These are phyloP conservation scores for Phlyctochytrium planicorne DNA, from an alignment of 192 early-diverging fungal species.

Conservation along the genomic window DNA sequence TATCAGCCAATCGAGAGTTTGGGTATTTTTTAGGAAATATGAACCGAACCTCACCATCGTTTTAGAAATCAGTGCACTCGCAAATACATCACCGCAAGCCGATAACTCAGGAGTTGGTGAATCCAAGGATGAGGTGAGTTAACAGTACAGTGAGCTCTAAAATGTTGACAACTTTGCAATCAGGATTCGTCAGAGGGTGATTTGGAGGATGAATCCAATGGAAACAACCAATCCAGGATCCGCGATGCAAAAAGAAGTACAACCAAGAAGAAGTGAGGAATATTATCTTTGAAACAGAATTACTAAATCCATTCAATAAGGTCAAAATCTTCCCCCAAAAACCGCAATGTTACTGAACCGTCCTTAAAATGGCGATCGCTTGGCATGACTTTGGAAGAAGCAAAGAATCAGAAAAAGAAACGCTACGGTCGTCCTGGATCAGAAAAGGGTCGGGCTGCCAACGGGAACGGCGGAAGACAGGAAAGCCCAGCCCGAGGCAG, in stretches of 20 bases:
- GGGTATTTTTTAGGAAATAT: slow-evolving; percentile 17
- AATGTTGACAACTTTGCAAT: no score
- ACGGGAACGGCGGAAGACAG: slow-evolving; percentile 2
- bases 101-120: background rate
- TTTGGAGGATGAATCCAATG: slow-evolving; percentile 1
- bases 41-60: background rate
- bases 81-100: background rate
- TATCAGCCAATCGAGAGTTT: slow-evolving; percentile 35
- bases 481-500: background rate
- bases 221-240: slow-evolving; percentile 9
- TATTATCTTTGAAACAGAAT: background rate
- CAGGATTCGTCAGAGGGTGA: background rate
- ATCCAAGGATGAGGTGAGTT: slow-evolving; percentile 1
- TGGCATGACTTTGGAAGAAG: slow-evolving; percentile 16
- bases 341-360: slow-evolving; percentile 31
- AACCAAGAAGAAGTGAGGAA: background rate
- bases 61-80: no score
- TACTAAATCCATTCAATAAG: no score
- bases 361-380: slow-evolving; percentile 45
- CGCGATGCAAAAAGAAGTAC: background rate
- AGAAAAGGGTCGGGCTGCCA: slow-evolving; percentile 9
- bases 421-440: slow-evolving; percentile 6
- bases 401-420: background rate
- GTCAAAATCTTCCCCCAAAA: slow-evolving; percentile 7
- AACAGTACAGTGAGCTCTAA: no score